These are phyloP conservation scores for Sedum album DNA, from an alignment of 164 flowering plant species.

Conservation along the genomic window DNA sequence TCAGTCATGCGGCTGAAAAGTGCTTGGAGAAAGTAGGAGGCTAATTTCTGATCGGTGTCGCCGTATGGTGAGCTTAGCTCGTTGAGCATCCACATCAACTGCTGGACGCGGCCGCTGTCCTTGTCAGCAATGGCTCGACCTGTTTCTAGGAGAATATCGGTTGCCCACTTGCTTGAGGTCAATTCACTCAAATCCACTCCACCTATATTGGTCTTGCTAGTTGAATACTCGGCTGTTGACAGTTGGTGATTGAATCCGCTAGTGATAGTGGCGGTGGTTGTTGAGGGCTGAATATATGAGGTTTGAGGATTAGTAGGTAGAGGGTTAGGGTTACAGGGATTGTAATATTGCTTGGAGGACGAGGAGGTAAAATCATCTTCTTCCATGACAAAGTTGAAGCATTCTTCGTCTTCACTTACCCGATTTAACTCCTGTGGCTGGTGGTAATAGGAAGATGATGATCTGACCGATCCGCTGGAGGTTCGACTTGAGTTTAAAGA, in stretches of 20 bases:
- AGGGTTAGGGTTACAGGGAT: constrained; percentile 13
- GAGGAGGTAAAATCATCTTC: constrained; percentile 89
- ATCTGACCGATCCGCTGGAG: constrained; percentile 61
- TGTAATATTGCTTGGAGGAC: constrained; percentile 39
- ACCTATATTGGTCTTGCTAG: neutral
- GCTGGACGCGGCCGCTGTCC: constrained; percentile 61
- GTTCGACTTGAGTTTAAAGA: constrained; percentile 54
- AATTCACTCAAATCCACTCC: constrained; percentile 22
- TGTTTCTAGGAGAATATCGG: constrained; percentile 53
- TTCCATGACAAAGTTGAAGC: constrained; percentile 98
- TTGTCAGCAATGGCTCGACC: constrained; percentile 68
- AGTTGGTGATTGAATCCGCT: constrained; percentile 30
- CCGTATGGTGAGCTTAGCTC: constrained; percentile 92
- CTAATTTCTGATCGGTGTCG: constrained; percentile 78
- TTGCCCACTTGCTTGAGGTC: constrained; percentile 60
- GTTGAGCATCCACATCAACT: constrained; percentile 94
- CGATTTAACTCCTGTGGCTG: constrained; percentile 12
- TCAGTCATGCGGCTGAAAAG: constrained; percentile 72
- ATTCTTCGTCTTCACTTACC: constrained; percentile 50
- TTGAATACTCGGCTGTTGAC: constrained; percentile 14
- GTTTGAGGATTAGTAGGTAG: constrained; percentile 11
- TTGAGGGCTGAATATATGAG: constrained; percentile 13
- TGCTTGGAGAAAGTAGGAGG: constrained; percentile 78
- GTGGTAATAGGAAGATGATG: constrained; percentile 48
- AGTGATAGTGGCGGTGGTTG: constrained; percentile 13